Evolutionary conservation across 129 eudicot species (phyloP), one percentile per base, ranked within the genome.

Genomic region (Escallonia herrerae): DNA sequence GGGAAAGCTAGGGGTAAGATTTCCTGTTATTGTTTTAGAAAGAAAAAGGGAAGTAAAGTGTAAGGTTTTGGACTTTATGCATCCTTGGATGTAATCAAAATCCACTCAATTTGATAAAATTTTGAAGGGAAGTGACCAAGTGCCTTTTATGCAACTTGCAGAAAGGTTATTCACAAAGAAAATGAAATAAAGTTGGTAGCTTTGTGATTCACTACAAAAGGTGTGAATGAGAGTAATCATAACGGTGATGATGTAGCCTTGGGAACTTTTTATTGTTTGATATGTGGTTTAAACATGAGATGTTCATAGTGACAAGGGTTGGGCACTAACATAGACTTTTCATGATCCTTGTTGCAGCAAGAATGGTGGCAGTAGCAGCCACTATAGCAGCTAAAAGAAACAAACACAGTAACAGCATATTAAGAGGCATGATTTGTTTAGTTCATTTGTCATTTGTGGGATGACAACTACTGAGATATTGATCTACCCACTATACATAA

Each of bases 91-190:
- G 6, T 8, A 45, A 5, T 15, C 12, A 15, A 51, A 51, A 51
- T 3, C 3, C 3, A n/a, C 13, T 52, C 14, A 4, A 14, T 14
- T 54, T n/a, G 3, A 7, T 22, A 22, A 22, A 22, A 22, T 22
- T 22, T 22, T 22, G 33, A 22, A 22, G 33, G 33, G 1, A 22
- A 22, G 33, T 22, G 33, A 22, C 33, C 33, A 22, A 22, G 33
- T 22, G 33, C 33, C 37, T 49, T 45, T 72, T 53, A 61, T 73
- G 81, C 82, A 81, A 76, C 82, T 76, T 64, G 82, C 76, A 81
- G 62, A 76, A 80, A 75, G 77, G 65, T 71, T 74, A 57, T 76
- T 71, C 66, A 70, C 11, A 71, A 65, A 70, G 42, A 52, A 42
- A 59, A 47, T 53, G 60, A 48, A 39, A 71, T 61, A 76, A 80